Evolutionary conservation across 2,329 filamentous ascomycete genomes (phyloP).

Genomic region (Aureobasidium sp.): DNA sequence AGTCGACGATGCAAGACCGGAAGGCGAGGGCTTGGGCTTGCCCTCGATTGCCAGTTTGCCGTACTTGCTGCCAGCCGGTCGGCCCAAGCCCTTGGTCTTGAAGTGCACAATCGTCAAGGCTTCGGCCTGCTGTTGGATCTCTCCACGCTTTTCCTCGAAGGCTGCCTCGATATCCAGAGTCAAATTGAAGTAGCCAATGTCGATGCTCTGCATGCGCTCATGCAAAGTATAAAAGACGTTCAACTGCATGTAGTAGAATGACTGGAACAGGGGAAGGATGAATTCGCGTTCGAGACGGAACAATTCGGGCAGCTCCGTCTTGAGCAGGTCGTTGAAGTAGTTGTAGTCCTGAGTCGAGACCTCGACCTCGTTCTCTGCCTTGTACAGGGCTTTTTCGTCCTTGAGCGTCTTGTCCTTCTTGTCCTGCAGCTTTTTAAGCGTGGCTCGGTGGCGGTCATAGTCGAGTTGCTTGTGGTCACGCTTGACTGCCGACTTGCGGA

Average conservation of each 20-base stretch:
- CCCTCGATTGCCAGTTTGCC: conserved; percentile 22
- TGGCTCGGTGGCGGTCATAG: conserved; percentile 76
- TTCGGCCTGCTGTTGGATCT: conserved; percentile 79
- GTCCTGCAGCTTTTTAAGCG: conserved; percentile 89
- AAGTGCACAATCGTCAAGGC: conserved; percentile 78
- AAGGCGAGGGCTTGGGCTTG: conserved; percentile 20
- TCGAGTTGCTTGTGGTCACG: conserved; percentile 97
- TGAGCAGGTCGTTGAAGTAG: conserved; percentile 94
- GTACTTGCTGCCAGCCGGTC: conserved; percentile 29
- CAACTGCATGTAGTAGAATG: conserved; percentile 99
- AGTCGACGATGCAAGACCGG: conserved; percentile 1
- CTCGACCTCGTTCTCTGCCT: conserved; percentile 86
- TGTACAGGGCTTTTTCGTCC: conserved; percentile 96
- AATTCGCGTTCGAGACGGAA: conserved; percentile 88
- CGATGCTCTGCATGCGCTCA: conserved; percentile 93
- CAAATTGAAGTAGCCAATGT: conserved; percentile 96
- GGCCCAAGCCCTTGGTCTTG: conserved; percentile 60
- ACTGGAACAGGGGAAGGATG: conserved; percentile 94
- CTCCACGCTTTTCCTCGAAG: conserved; percentile 79
- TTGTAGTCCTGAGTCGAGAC: conserved; percentile 91
- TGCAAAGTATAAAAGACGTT: conserved; percentile 99
- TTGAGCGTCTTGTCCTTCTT: conserved; percentile 96
- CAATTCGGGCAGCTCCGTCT: conserved; percentile 88
- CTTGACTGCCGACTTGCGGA: conserved; percentile 80
- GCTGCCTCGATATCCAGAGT: conserved; percentile 85